These are phyloP conservation scores for Odonthalia washingtoniensis DNA, from an alignment of 31 red algal genomes.

Conservation along the genomic window DNA sequence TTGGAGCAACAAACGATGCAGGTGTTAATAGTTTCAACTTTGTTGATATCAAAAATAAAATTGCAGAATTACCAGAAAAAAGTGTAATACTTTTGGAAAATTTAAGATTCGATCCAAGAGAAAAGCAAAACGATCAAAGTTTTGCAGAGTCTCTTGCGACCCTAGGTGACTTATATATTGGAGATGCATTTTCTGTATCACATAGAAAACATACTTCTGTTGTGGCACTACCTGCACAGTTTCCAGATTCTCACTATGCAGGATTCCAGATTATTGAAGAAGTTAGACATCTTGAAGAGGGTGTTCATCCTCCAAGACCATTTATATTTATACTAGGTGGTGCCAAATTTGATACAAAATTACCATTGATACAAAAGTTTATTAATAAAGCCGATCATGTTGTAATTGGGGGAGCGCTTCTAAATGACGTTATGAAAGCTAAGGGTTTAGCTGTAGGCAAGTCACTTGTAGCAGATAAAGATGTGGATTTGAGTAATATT, in stretches of 20 bases:
- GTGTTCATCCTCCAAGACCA: background rate
- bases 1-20: too few relatives aligned
- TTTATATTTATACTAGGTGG: background rate
- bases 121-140: conserved; percentile 10
- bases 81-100: conserved; percentile 3
- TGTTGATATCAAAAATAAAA: too few relatives aligned
- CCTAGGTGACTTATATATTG: conserved; percentile 4
- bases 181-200: conserved; percentile 19
- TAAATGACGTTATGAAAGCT: conserved; percentile 6
- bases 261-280: conserved; percentile 3
- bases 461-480: conserved; percentile 8
- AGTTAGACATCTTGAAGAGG: background rate
- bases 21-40: too few relatives aligned
- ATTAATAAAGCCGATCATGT: background rate
- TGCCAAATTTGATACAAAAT: conserved; percentile 18
- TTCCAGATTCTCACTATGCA: background rate
- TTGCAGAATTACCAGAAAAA: too few relatives aligned
- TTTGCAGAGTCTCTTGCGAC: conserved; percentile 12
- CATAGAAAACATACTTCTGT: conserved; percentile 12
- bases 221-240: conserved; percentile 6
- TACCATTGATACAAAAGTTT: conserved; percentile 14
- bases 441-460: conserved; percentile 8
- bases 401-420: conserved; percentile 6
- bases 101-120: background rate
- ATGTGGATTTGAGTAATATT: background rate